Evolutionary conservation across 352 stramenopile species (phyloP).

Genomic region (Globisporangium spinosum): DNA sequence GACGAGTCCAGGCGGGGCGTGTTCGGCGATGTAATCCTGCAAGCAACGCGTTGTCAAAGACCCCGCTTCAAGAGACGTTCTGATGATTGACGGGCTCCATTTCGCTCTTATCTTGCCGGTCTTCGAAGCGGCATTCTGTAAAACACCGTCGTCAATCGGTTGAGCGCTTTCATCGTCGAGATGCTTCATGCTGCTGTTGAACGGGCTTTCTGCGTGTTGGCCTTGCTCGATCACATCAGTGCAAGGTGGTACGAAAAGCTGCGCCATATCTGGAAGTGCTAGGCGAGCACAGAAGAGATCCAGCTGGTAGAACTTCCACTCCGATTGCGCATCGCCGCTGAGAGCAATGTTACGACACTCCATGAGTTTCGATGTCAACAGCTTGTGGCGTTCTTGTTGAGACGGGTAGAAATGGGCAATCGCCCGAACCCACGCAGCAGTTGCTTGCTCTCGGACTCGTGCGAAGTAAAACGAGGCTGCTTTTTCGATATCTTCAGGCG

Average conservation of each 20-base stretch:
- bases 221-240: conserved; percentile 59
- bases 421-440: conserved; percentile 60
- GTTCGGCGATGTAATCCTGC: conserved; percentile 63
- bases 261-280: conserved; percentile 65
- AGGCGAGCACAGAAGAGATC: conserved; percentile 80
- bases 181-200: conserved; percentile 9
- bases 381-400: conserved; percentile 53
- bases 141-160: conserved; percentile 58
- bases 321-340: conserved; percentile 26
- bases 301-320: conserved; percentile 69
- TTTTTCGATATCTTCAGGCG: conserved; percentile 35
- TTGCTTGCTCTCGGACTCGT: conserved; percentile 66
- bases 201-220: conserved; percentile 19
- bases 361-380: conserved; percentile 49
- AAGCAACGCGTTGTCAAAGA: conserved; percentile 64
- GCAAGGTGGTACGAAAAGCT: conserved; percentile 70
- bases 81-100: conserved; percentile 54
- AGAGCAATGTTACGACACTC: conserved; percentile 46
- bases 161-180: conserved; percentile 28
- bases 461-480: conserved; percentile 44
- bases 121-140: conserved; percentile 62
- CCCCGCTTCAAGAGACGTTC: conserved; percentile 50
- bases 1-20: conserved; percentile 52
- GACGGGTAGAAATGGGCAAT: conserved; percentile 74
- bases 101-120: conserved; percentile 58